phyloP scores from a whole-genome alignment of 2,329 filamentous ascomycete genomes.

The Exophiala bonariae region DNA sequence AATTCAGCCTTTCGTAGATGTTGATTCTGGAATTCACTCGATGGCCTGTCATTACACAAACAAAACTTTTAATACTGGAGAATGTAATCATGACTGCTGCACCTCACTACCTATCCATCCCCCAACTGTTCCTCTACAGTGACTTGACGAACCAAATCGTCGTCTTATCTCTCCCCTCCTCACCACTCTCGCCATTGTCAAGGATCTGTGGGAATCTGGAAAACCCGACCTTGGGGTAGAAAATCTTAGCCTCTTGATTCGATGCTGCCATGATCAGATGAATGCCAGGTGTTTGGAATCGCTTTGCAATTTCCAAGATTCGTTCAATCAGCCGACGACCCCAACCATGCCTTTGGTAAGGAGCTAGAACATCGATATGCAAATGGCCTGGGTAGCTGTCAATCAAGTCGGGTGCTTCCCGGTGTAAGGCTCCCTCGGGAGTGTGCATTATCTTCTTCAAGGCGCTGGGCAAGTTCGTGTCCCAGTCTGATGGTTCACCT shows the following conservation, averaged over 20 bases:
- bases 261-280: slow-evolving; percentile 25
- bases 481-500: slow-evolving; percentile 13
- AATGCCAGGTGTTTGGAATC: slow-evolving; percentile 14
- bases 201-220: slow-evolving; percentile 18
- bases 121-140: too few relatives aligned
- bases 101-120: too few relatives aligned
- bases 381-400: slow-evolving; percentile 24
- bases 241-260: slow-evolving; percentile 22
- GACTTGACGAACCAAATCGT: slow-evolving; percentile 24
- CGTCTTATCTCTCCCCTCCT: slow-evolving; percentile 18
- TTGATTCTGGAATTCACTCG: too few relatives aligned
- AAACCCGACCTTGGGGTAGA: slow-evolving; percentile 26
- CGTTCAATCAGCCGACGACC: slow-evolving; percentile 21
- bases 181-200: slow-evolving; percentile 20
- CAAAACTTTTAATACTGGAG: too few relatives aligned
- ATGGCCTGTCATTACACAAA: too few relatives aligned
- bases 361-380: slow-evolving; percentile 24
- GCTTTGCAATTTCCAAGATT: slow-evolving; percentile 10
- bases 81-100: too few relatives aligned
- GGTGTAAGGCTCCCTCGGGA: slow-evolving; percentile 20
- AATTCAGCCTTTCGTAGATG: too few relatives aligned
- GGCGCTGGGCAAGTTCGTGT: slow-evolving; percentile 17
- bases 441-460: slow-evolving; percentile 21
- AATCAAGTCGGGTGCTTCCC: slow-evolving; percentile 19
- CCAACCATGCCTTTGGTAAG: slow-evolving; percentile 21